Evolutionary conservation across 495 filamentous ascomycete species (phyloP), one percentile per base, ranked within the genome.

Genomic region (Glonium stellatum): DNA sequence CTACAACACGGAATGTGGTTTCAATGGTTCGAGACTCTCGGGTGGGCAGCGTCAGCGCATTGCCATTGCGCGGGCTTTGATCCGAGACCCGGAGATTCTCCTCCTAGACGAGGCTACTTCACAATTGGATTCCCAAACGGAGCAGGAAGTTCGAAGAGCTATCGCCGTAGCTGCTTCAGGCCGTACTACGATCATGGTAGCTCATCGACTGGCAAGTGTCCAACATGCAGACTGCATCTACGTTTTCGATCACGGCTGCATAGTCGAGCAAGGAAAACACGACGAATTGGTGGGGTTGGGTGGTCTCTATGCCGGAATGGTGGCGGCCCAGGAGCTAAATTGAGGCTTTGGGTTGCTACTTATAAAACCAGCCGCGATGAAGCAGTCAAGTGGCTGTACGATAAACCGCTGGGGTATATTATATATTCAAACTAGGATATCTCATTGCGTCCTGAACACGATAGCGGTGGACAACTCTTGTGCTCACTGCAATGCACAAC

Each of bases 61-160:
- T 27, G 66, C 70, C 4, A 57, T 72, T 52, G 70, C 70, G n/a
- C 42, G 70, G 41, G 70, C 70, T 0, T 50, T 72, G 6, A 55
- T 71, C 15, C 55, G 69, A 1, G 52, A 70, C 12, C 70, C 70
- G 15, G 58, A 70, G 39, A 55, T 71, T 5, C 60, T 72, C 1
- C 55, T 96, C 22, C 70, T 96, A 41, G 90, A 96, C 64, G 91
- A 96, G 68, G 86, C 86, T 5, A 96, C 89, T 0, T 86, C 84
- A 65, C 87, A 90, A 22, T 71, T 96, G 22, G 91, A 96, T 67
- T 71, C 68, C 1, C 81, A 84, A 54, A 71, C 63, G 31, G 47
- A 50, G n/a, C n/a, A 50, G 3, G n/a, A 23, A 50, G 22, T 50
- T 23, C 47, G 22, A 3, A 11, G n/a, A n/a, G n/a, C 47, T 3